Percentiles rank a stretch among this genome's conserved stretches.
phyloP scores from a whole-genome alignment of 495 filamentous ascomycete genomes.

The Annulohypoxylon moriforme region DNA sequence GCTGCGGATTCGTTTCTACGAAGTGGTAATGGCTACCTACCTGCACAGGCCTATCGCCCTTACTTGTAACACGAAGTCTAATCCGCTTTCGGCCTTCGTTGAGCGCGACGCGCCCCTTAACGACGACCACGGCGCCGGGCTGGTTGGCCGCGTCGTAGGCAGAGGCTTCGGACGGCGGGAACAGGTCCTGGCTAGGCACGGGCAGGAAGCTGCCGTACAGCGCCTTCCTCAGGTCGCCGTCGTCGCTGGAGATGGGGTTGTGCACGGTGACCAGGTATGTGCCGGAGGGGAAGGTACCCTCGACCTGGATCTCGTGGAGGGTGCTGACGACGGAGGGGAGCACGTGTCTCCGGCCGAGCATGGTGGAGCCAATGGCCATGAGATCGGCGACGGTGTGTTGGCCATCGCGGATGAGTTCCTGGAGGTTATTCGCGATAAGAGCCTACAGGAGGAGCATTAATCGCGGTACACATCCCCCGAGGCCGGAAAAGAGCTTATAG shows the following conservation, averaged over 20 bases:
- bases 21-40: constrained; percentile 98
- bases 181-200: constrained; percentile 72
- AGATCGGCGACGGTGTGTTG: constrained; percentile 90
- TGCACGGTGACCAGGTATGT: constrained; percentile 97
- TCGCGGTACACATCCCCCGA: background rate
- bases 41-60: constrained; percentile 92
- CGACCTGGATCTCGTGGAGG: constrained; percentile 86
- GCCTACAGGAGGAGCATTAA: constrained; percentile 64
- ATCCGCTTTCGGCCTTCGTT: constrained; percentile 82
- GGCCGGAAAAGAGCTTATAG: background rate
- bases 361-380: constrained; percentile 88
- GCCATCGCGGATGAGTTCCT: constrained; percentile 98
- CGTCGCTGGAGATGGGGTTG: constrained; percentile 85
- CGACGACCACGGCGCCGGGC: constrained; percentile 83
- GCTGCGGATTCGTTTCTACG: constrained; percentile 88
- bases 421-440: constrained; percentile 88
- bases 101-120: constrained; percentile 73
- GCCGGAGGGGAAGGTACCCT: constrained; percentile 91
- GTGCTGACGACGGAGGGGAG: constrained; percentile 81
- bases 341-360: constrained; percentile 96
- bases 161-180: constrained; percentile 68
- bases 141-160: constrained; percentile 72
- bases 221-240: constrained; percentile 86
- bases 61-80: constrained; percentile 79
- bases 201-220: constrained; percentile 95